Conservation (phyloP, 768 basidiomycete species). For the Mycena amicta region DNA sequence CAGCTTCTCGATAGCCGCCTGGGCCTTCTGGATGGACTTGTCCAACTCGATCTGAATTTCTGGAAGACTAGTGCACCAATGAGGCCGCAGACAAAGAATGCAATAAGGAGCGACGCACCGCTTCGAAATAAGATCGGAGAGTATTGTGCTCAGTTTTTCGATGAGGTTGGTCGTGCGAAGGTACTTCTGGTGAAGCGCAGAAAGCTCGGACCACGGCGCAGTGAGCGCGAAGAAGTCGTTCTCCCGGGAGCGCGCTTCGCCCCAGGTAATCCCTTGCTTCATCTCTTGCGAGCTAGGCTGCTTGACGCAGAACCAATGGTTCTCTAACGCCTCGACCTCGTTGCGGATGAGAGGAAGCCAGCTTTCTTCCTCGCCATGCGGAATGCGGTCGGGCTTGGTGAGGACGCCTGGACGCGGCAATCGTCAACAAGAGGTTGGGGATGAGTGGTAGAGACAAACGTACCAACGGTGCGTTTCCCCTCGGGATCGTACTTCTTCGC, state of each 20-base stretch:
- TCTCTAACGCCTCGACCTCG: slow-evolving; percentile 50
- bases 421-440: neutral
- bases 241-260: slow-evolving; percentile 59
- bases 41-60: slow-evolving; percentile 62
- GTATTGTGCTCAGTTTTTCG: slow-evolving; percentile 55
- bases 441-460: slow-evolving; percentile 14
- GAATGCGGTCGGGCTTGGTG: slow-evolving; percentile 75
- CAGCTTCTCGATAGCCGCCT: slow-evolving; percentile 31
- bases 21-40: slow-evolving; percentile 42
- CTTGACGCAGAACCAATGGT: slow-evolving; percentile 65
- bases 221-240: slow-evolving; percentile 55
- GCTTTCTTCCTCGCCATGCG: slow-evolving; percentile 49
- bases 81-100: neutral
- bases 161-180: slow-evolving; percentile 61
- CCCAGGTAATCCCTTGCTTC: slow-evolving; percentile 57
- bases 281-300: slow-evolving; percentile 56
- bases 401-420: slow-evolving; percentile 53
- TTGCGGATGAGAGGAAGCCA: slow-evolving; percentile 65
- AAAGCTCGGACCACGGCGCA: slow-evolving; percentile 58
- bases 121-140: slow-evolving; percentile 65
- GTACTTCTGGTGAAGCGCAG: slow-evolving; percentile 49
- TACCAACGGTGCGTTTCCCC: slow-evolving; percentile 73
- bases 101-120: slow-evolving; percentile 41
- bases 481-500: slow-evolving; percentile 61
- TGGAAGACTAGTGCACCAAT: slow-evolving; percentile 50